Evolutionary conservation across 139 green algal species (phyloP), one percentile per base, ranked within the genome.

Genomic region (Closterium sp.): DNA sequence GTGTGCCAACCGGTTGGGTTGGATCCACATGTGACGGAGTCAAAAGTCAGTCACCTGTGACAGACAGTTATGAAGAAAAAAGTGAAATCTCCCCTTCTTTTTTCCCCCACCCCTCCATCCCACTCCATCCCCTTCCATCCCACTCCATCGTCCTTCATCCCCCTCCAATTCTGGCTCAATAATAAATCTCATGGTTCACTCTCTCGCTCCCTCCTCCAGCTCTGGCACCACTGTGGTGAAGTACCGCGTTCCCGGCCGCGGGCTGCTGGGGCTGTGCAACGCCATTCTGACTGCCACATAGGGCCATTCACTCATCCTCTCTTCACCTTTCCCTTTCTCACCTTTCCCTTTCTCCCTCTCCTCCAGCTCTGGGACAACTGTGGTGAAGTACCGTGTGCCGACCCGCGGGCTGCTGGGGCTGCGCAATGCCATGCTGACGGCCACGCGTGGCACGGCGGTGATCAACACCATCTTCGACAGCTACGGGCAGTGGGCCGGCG

Each of bases 331-430:
- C 97, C 96, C 43, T 94, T 99, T 89, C 94, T 99, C 85, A 99
- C 99, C 97, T 98, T 98, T 23, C 95, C 97, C 86, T 97, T 21
- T 86, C 83, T 86, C 83, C 83, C 23, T 23, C 83, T n/a, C 83
- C 83, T 34, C 83, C 30, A 69, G 87, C 12, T 90, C 38, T 0
- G 90, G 88, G n/a, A 90, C 31, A 10, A 94, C 87, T 38, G 31
- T 92, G 28, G 87, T 98, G 85, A 98, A 95, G 92, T 98, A 98
- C 91, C 84, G 94, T 34, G 97, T 99, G 30, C 98, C 98, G 31
- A 99, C 98, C 0, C 96, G 98, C 84, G 97, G 97, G 84, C 95
- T 99, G 91, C 95, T 99, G 86, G 98, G 98, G 32, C 92, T 99
- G 33, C 95, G 96, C 35, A 98, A 98, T 93, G 95, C 96, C n/a